Percentiles rank a stretch among this genome's conserved stretches.
Conservation (phyloP, 768 basidiomycete species). For the Macrocybe gigantea region DNA sequence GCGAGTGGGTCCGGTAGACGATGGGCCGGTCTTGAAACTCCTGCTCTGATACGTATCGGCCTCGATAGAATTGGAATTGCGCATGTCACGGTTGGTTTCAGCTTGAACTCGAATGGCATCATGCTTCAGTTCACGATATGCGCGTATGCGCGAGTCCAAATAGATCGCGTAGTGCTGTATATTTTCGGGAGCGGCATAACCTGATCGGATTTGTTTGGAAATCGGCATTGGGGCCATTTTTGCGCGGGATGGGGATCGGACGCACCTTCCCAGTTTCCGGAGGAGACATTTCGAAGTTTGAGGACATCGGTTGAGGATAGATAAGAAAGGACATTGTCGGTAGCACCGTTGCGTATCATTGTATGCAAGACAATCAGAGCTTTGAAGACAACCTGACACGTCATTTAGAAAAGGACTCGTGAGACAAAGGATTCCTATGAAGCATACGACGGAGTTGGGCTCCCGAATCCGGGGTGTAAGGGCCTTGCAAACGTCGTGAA, state of each 20-base stretch:
- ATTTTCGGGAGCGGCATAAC: slow-evolving; percentile 82
- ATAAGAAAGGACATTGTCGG: slow-evolving; percentile 85
- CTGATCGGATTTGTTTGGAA: slow-evolving; percentile 30
- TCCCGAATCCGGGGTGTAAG: slow-evolving; percentile 82
- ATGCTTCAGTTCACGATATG: slow-evolving; percentile 88
- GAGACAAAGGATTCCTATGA: not conserved
- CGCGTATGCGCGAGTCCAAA: slow-evolving; percentile 81
- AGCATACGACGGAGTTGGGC: slow-evolving; percentile 81
- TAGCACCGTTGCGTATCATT: slow-evolving; percentile 95
- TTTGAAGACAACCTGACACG: slow-evolving; percentile 90
- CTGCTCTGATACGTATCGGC: slow-evolving; percentile 39
- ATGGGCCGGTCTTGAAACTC: slow-evolving; percentile 17
- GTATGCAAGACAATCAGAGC: slow-evolving; percentile 92
- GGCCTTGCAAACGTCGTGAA: slow-evolving; percentile 90
- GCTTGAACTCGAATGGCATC: slow-evolving; percentile 92
- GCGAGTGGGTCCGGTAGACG: slow-evolving; percentile 36
- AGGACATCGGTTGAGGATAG: slow-evolving; percentile 81
- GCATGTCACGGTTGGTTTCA: slow-evolving; percentile 84
- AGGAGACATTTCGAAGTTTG: slow-evolving; percentile 73
- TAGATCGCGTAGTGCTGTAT: slow-evolving; percentile 84
- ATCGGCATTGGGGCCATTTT: no score
- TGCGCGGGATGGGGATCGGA: not conserved
- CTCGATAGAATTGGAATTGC: slow-evolving; percentile 57
- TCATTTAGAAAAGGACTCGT: slow-evolving; percentile 1
- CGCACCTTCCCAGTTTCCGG: slow-evolving; percentile 85